A percentile compares a stretch with the other conserved stretches of the same genome.
phyloP scores from a whole-genome alignment of 2,329 filamentous ascomycete genomes.

The Trichoderma sp. region DNA sequence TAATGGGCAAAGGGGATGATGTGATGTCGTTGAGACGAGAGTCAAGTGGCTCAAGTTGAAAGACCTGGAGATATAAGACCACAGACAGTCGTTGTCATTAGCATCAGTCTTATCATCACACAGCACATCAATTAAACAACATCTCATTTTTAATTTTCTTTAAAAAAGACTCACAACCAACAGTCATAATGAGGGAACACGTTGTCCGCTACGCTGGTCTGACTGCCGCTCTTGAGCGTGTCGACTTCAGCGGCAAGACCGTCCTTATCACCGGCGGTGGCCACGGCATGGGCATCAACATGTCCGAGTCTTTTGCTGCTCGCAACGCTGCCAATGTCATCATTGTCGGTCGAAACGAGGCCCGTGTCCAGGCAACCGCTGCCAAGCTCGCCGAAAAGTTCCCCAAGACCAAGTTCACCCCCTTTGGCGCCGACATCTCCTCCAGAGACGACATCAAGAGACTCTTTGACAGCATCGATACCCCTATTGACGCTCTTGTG shows the following conservation, averaged over 20 bases:
- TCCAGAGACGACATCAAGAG: background rate
- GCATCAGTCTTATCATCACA: background rate
- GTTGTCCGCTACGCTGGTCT: background rate
- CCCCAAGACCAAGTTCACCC: background rate
- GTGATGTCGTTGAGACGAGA: background rate
- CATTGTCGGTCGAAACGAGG: background rate
- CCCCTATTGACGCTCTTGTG: background rate
- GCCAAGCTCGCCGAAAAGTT: background rate
- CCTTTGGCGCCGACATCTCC: background rate
- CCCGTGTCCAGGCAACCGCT: background rate
- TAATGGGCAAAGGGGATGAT: background rate
- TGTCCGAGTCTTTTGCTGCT: background rate
- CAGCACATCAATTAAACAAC: background rate
- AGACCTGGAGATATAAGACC: background rate
- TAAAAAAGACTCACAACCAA: too few relatives aligned
- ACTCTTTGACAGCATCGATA: background rate
- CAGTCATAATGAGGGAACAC: background rate
- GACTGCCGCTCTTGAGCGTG: background rate
- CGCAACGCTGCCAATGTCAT: background rate
- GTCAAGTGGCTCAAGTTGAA: background rate
- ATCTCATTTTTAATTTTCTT: too few relatives aligned
- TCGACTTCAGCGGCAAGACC: background rate
- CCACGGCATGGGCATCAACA: background rate
- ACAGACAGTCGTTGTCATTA: background rate
- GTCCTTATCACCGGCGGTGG: background rate